phyloP scores from a whole-genome alignment of 2,329 filamentous ascomycete genomes.

The Emericellopsis atlantica region DNA sequence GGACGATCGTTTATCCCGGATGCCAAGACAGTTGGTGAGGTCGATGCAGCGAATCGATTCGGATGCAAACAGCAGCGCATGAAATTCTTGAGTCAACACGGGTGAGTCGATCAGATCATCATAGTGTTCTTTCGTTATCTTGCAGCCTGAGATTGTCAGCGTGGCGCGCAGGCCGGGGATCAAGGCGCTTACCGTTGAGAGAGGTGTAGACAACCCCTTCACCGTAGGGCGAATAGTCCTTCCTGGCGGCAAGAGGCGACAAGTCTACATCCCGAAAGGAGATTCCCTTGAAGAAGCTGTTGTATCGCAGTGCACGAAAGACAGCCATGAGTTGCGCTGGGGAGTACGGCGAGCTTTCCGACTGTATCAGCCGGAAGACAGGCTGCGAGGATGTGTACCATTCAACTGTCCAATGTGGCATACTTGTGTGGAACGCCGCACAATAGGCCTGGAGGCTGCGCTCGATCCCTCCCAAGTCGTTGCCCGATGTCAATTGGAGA shows the following conservation, averaged over 20 bases:
- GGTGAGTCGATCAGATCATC: constrained; percentile 34
- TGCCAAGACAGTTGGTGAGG: constrained; percentile 28
- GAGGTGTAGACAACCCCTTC: constrained; percentile 38
- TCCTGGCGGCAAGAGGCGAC: constrained; percentile 20
- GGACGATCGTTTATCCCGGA: constrained; percentile 6
- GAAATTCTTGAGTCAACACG: constrained; percentile 41
- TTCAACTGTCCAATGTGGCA: constrained; percentile 38
- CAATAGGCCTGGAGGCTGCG: constrained; percentile 42
- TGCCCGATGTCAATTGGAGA: constrained; percentile 39
- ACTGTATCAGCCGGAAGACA: constrained; percentile 38
- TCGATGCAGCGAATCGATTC: constrained; percentile 43
- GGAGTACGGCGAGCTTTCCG: constrained; percentile 26
- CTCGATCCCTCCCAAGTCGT: constrained; percentile 40
- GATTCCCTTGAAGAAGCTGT: constrained; percentile 46
- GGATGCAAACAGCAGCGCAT: constrained; percentile 41
- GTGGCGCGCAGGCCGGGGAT: no score
- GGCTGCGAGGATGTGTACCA: constrained; percentile 29
- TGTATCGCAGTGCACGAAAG: constrained; percentile 42
- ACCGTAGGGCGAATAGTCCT: constrained; percentile 29
- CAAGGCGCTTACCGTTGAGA: constrained; percentile 28
- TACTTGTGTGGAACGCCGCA: constrained; percentile 34
- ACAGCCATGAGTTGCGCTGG: constrained; percentile 42
- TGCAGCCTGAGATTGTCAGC: constrained; percentile 22
- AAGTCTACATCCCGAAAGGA: constrained; percentile 41
- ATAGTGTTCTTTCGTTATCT: constrained; percentile 32